phyloP scores from a whole-genome alignment of 2,329 filamentous ascomycete species.

The Ophiocordyceps camponoti-floridani region DNA sequence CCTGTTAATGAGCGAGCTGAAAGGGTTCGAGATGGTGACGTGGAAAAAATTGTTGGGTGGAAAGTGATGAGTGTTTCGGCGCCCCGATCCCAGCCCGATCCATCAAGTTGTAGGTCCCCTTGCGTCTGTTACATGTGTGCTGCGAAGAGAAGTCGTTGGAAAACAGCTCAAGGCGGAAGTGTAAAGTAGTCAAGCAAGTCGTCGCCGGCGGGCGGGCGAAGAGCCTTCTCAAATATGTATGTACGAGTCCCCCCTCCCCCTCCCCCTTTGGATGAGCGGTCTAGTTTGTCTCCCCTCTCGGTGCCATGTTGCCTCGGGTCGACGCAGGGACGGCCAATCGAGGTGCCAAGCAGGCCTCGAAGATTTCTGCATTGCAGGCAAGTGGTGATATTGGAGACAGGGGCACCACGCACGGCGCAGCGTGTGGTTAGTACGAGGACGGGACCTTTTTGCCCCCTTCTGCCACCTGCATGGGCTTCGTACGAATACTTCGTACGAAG shows the following conservation, averaged over 20 bases:
- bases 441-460: neutral
- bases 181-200: neutral
- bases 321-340: neutral
- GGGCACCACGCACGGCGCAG: neutral
- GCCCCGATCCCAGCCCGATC: neutral
- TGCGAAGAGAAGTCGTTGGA: neutral
- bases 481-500: no score
- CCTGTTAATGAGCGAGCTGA: no score
- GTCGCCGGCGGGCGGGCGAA: no score
- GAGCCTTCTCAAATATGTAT: neutral
- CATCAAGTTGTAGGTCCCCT: neutral
- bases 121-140: neutral
- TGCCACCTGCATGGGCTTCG: neutral
- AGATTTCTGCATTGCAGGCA: neutral
- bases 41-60: neutral
- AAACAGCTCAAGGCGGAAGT: neutral
- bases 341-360: neutral
- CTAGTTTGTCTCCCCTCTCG: neutral
- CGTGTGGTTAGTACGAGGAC: neutral
- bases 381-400: neutral
- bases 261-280: neutral
- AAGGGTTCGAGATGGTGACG: no score
- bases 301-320: neutral
- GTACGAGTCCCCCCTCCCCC: neutral
- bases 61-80: neutral